phyloP scores from a whole-genome alignment of 1,284 basidiomycete species.

The Irpex sp. region DNA sequence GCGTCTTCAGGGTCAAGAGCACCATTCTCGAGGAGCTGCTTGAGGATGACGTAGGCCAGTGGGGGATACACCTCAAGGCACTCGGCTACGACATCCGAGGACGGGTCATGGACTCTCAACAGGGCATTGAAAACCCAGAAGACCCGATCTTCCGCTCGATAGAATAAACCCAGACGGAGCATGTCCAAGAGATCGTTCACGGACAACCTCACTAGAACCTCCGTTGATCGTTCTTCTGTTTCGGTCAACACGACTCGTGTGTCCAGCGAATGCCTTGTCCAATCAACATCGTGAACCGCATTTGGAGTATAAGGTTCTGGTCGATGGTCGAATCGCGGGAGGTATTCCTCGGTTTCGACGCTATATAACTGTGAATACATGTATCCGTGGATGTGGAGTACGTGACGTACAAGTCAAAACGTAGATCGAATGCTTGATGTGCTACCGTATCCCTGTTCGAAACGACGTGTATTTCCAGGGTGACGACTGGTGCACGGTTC shows the following conservation, averaged over 20 bases:
- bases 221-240: slow-evolving; percentile 8
- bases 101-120: slow-evolving; percentile 29
- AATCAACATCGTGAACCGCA: slow-evolving; percentile 39
- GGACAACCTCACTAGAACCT: slow-evolving; percentile 10
- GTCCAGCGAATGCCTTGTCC: slow-evolving; percentile 29
- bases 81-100: slow-evolving; percentile 26
- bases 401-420: slow-evolving; percentile 57
- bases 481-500: slow-evolving; percentile 44
- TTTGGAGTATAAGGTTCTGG: slow-evolving; percentile 37
- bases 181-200: slow-evolving; percentile 13
- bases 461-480: slow-evolving; percentile 62
- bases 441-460: slow-evolving; percentile 63
- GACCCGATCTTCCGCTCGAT: slow-evolving; percentile 51
- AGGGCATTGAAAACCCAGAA: slow-evolving; percentile 49
- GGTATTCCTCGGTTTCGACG: slow-evolving; percentile 51
- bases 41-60: slow-evolving; percentile 50
- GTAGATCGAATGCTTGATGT: slow-evolving; percentile 61
- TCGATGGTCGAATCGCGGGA: slow-evolving; percentile 47
- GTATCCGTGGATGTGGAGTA: no score
- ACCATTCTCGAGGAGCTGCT: slow-evolving; percentile 34
- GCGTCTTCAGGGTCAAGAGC: not conserved
- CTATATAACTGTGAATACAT: slow-evolving; percentile 26
- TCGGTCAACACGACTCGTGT: slow-evolving; percentile 12
- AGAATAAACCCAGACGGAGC: slow-evolving; percentile 28
- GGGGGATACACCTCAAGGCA: slow-evolving; percentile 49